Base-by-base conservation (phyloP, 177 flowering plant genomes). In the Vitis hybrid region DNA sequence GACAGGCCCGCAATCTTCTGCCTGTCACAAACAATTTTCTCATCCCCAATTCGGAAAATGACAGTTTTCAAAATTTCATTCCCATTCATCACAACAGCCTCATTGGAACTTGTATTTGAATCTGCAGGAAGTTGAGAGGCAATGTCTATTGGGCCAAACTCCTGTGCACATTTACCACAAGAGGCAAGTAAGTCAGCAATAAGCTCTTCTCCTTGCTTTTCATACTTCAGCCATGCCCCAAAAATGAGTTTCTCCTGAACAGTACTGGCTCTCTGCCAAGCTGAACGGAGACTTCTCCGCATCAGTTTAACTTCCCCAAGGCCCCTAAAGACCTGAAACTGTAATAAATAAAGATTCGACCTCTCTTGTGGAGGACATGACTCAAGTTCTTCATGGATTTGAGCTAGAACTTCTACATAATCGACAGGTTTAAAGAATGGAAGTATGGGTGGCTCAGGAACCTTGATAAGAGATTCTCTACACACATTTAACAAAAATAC, bases 371-470 rank as follows among this genome's bases (percentile, higher is more conserved):
- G 81, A 52, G 85, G 65, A 75, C 97, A 91, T 9, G 83, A 83
- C 70, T 93, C 97, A 3, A 95, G 95, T 74, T 95, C 97, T 78
- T 95, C 98, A 64, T 95, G 99, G 79, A 95, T 88, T 78, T 91
- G 90, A 75, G 99, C 91, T 74, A 95, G 80, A 74, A 91, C 93
- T 81, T 95, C 88, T 40, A 95, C 98, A 70, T 95, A 95, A 80
- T 95, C 92, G 55, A 87, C 72, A 27, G 99, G 99, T 78, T 90
- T 95, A 79, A 81, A 95, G 66, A 77, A 83, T n/a, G 98, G 98
- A 60, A 88, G 83, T 56, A 95, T 70, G 18, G 84, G 84, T 52
- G 98, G 98, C 69, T 93, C 97, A 2, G 94, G 88, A 27, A 95
- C 97, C 84, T 91, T 95, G 85, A 90, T 85, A 16, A 95, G 83